These are phyloP conservation scores for Diaporthe velutina DNA, from an alignment of 2,329 filamentous ascomycete genomes.

Conservation along the genomic window DNA sequence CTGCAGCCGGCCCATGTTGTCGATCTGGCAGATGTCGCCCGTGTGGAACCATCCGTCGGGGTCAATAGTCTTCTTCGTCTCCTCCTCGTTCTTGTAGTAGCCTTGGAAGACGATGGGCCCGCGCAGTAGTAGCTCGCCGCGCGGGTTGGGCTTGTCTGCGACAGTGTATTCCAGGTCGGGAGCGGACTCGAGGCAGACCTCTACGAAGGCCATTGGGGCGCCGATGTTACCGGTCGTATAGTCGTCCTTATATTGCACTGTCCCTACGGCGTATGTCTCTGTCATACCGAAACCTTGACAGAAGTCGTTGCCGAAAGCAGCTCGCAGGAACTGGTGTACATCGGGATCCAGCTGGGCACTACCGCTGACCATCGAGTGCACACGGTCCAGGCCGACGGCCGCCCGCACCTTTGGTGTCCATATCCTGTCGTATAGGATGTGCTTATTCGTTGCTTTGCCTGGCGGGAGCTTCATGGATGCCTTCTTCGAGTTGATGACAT, in stretches of 20 bases:
- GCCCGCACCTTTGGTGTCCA: slow-evolving; percentile 90
- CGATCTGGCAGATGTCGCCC: slow-evolving; percentile 89
- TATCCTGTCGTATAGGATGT: slow-evolving; percentile 85
- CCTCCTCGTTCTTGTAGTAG: slow-evolving; percentile 91
- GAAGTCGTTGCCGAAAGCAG: slow-evolving; percentile 84
- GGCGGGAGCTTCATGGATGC: slow-evolving; percentile 79
- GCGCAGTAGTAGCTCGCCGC: slow-evolving; percentile 89
- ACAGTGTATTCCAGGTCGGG: slow-evolving; percentile 95
- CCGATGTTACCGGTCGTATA: slow-evolving; percentile 86
- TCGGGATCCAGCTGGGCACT: slow-evolving; percentile 91
- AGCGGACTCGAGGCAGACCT: slow-evolving; percentile 86
- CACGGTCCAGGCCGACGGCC: slow-evolving; percentile 84
- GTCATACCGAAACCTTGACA: slow-evolving; percentile 94
- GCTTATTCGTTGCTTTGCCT: slow-evolving; percentile 82
- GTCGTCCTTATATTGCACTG: slow-evolving; percentile 79
- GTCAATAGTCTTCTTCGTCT: slow-evolving; percentile 86
- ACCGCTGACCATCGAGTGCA: slow-evolving; percentile 83
- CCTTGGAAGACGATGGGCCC: slow-evolving; percentile 85
- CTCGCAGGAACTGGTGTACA: slow-evolving; percentile 89
- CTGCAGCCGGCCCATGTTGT: slow-evolving; percentile 86
- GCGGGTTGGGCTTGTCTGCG: slow-evolving; percentile 88
- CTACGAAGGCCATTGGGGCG: slow-evolving; percentile 73
- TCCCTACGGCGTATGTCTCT: slow-evolving; percentile 86
- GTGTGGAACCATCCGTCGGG: slow-evolving; percentile 97
- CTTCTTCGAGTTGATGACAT: slow-evolving; percentile 84